Base-by-base conservation (phyloP, 768 basidiomycete species). In the Dioszegia aurantiaca region DNA sequence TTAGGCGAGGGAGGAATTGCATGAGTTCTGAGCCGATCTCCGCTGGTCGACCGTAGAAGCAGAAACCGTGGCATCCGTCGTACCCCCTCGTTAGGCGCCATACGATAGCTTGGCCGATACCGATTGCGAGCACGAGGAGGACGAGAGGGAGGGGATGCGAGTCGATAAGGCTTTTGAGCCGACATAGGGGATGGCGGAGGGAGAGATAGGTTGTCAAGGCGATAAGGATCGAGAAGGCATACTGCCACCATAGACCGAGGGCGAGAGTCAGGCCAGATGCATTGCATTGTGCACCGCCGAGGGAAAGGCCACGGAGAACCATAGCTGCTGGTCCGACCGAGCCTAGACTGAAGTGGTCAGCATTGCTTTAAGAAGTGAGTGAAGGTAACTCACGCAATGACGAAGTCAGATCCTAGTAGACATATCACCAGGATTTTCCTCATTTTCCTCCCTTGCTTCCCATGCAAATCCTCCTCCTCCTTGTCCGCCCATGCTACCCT, bases 241-340 rank as follows among this genome's bases (percentile, higher is more conserved):
- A 65, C 47, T 65, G 63, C 63, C 63, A 64, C 63, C 63, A 64
- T 28, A 61, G 27, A 16, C 52, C 55, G 2, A 55, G 27, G 19
- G 63, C 54, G 8, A 64, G 49, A 1, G 60, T 37, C 26, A 53
- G 33, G n/a, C 63, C 63, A 4, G 59, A 40, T 11, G 44, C 48
- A 43, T 55, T 37, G 33, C 62, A 63, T 51, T 55, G 37, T 26
- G 24, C 12, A 26, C 62, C 41, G 24, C 26, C 42, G 46, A 43
- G 26, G 28, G 39, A 23, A 31, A 37, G n/a, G 26, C 40, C 37
- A 43, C 43, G 31, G 55, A 17, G 19, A 5, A 30, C 31, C 33
- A 44, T 59, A 17, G 44, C 57, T 11, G 58, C 60, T 24, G 63
- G 46, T 11, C 52, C 57, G 26, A 62, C 23, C 16, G 57, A 59